Conservation (phyloP, 805 yeast species). For the Kazachstania bromeliacearum region DNA sequence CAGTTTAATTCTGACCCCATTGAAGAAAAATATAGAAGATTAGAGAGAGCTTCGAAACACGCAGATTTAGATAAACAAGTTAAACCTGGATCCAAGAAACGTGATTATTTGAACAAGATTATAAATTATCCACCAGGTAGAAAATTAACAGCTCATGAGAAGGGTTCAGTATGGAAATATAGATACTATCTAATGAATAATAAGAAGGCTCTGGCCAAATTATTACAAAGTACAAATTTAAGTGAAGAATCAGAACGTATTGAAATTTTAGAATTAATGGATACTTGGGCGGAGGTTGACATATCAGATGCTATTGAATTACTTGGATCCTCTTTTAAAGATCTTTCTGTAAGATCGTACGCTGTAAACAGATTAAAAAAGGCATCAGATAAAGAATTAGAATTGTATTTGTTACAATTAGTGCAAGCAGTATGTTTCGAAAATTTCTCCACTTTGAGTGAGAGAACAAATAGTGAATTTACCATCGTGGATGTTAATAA, state of each 20-base stretch:
- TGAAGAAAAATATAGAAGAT: slow-evolving; percentile 73
- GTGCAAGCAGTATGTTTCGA: slow-evolving; percentile 91
- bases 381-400: slow-evolving; percentile 73
- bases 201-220: slow-evolving; percentile 63
- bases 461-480: slow-evolving; percentile 29
- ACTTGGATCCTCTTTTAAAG: slow-evolving; percentile 67
- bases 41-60: slow-evolving; percentile 75
- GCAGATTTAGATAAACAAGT: slow-evolving; percentile 72
- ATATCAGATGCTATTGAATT: slow-evolving; percentile 82
- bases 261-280: slow-evolving; percentile 67
- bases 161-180: slow-evolving; percentile 83
- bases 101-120: slow-evolving; percentile 64
- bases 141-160: slow-evolving; percentile 70
- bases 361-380: slow-evolving; percentile 77
- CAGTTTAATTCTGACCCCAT: slow-evolving; percentile 66
- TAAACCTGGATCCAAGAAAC: slow-evolving; percentile 75
- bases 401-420: slow-evolving; percentile 73
- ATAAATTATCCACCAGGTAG: slow-evolving; percentile 76
- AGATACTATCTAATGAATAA: slow-evolving; percentile 69
- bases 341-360: slow-evolving; percentile 65
- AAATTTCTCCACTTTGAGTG: slow-evolving; percentile 21
- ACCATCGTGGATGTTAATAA: slow-evolving; percentile 31
- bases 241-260: slow-evolving; percentile 70
- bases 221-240: slow-evolving; percentile 83
- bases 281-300: slow-evolving; percentile 65